phyloP scores from a whole-genome alignment of 1,284 basidiomycete genomes.

The Microbotryum intermedium region DNA sequence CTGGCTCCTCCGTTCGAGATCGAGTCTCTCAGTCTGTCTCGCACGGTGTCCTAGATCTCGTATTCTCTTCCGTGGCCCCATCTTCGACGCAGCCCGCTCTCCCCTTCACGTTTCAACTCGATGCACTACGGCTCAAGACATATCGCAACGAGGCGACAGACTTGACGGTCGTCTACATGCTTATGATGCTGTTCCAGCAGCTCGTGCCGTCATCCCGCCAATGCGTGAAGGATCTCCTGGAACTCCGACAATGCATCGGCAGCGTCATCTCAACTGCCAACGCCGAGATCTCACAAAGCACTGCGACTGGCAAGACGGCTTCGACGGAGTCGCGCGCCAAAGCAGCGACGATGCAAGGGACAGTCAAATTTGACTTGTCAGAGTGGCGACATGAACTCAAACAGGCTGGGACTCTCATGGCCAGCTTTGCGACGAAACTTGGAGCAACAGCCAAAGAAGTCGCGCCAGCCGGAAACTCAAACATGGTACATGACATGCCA shows the following conservation, averaged over 20 bases:
- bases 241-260: slow-evolving; percentile 65
- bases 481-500: no score
- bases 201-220: slow-evolving; percentile 49
- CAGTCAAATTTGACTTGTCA: no score
- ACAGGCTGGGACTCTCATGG: no score
- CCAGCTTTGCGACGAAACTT: no score
- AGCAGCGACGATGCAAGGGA: not conserved
- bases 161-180: slow-evolving; percentile 65
- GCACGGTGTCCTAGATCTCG: slow-evolving; percentile 59
- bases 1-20: slow-evolving; percentile 21
- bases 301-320: slow-evolving; percentile 37
- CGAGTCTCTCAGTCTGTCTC: slow-evolving; percentile 47
- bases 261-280: slow-evolving; percentile 58
- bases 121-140: slow-evolving; percentile 60
- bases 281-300: slow-evolving; percentile 36
- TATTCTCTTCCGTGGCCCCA: slow-evolving; percentile 39
- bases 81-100: slow-evolving; percentile 39
- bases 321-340: slow-evolving; percentile 40
- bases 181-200: slow-evolving; percentile 70
- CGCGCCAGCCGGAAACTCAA: no score
- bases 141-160: slow-evolving; percentile 67
- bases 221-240: slow-evolving; percentile 43
- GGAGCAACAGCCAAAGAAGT: no score
- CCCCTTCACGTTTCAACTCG: slow-evolving; percentile 79
- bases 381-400: no score